Base-by-base conservation (phyloP, 257 asterid species). In the Fraxinus cuspidata region DNA sequence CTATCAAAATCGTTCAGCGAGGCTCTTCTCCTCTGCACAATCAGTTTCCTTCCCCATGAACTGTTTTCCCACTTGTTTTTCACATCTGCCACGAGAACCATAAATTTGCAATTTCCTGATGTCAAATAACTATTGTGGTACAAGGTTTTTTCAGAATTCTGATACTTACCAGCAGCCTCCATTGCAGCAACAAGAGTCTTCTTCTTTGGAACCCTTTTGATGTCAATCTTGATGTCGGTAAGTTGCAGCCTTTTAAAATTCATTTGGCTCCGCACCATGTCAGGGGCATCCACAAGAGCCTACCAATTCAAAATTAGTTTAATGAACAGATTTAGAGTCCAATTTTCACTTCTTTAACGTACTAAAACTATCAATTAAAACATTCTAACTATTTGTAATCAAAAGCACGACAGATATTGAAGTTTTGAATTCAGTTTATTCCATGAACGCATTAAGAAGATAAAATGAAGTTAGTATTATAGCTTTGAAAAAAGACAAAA, bases 101-200 rank as follows among this genome's bases (percentile, higher is more conserved):
- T n/a, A n/a, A n/a, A n/a, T n/a, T n/a, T n/a, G n/a, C n/a, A n/a
- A n/a, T n/a, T n/a, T n/a, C n/a, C n/a, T n/a, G n/a, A n/a, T n/a
- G n/a, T n/a, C n/a, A n/a, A n/a, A n/a, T n/a, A n/a, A n/a, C n/a
- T n/a, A n/a, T n/a, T n/a, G n/a, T n/a, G n/a, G n/a, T n/a, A n/a
- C n/a, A n/a, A n/a, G n/a, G n/a, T n/a, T n/a, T n/a, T n/a, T n/a
- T n/a, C n/a, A n/a, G n/a, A n/a, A n/a, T n/a, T n/a, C n/a, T n/a
- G n/a, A n/a, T n/a, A n/a, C n/a, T n/a, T n/a, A n/a, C n/a, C 89
- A 68, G 90, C 92, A 66, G 90, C 90, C 37, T 88, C 90, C 90
- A 88, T 88, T 0, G 92, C 92, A 67, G 82, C 92, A 35, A 85
- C 51, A 15, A 88, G 92, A 19, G 82, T 49, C 72, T 88, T 86